Conservation (phyloP, 2,329 filamentous ascomycete species). For the Ophiostoma sp. region DNA sequence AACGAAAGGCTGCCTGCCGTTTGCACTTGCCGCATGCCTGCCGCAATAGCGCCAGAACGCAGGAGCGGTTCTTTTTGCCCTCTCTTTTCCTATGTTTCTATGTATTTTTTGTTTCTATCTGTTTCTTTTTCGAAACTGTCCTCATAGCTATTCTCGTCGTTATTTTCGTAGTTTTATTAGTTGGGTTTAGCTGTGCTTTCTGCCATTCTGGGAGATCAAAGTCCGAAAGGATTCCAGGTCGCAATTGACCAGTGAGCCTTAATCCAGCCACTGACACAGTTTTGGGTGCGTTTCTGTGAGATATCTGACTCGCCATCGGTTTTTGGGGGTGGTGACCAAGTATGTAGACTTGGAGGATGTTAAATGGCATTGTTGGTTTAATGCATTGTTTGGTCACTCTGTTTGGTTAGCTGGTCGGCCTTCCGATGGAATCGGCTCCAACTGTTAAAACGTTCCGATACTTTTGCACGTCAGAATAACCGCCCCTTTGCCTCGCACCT, state of each 20-base stretch:
- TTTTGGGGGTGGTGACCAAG: background rate
- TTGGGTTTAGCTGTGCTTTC: background rate
- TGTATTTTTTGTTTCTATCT: background rate
- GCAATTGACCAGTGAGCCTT: background rate
- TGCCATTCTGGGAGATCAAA: background rate
- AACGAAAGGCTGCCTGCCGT: background rate
- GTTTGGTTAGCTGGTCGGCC: background rate
- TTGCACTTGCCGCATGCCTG: background rate
- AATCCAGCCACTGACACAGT: background rate
- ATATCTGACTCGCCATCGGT: background rate
- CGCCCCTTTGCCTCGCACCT: background rate
- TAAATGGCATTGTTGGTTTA: background rate
- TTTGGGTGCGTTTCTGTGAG: background rate
- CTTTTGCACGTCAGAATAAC: background rate
- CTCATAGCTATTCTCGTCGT: background rate
- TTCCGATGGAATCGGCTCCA: conserved; percentile 16
- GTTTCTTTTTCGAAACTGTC: background rate
- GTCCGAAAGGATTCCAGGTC: background rate
- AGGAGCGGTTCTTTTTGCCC: background rate
- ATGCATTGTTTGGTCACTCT: background rate
- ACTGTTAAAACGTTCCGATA: background rate
- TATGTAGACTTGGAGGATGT: background rate
- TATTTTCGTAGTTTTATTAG: background rate
- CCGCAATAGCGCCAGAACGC: background rate
- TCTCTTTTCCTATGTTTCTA: background rate